Evolutionary conservation across 129 eudicot genomes (phyloP).

Genomic region (Flaveria trinervia): DNA sequence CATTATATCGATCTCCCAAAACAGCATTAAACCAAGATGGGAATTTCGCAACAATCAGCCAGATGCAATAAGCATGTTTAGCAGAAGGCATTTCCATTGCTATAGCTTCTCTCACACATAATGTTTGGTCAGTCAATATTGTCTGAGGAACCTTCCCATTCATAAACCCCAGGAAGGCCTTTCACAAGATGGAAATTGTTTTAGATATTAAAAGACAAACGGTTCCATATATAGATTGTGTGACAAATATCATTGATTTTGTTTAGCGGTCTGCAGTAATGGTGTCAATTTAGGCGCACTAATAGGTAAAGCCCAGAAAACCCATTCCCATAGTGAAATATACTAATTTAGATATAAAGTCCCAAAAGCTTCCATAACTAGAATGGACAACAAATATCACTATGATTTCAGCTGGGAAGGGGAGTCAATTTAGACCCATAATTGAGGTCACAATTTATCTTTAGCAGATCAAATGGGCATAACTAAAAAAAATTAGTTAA

Average conservation of each 20-base stretch:
- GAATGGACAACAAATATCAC: not conserved
- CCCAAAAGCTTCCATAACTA: not conserved
- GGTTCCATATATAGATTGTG: not conserved
- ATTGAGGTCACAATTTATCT: not conserved
- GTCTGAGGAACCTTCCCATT: slow-evolving; percentile 96
- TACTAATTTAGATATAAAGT: not conserved
- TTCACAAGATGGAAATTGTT: slow-evolving; percentile 25
- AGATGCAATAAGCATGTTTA: slow-evolving; percentile 94
- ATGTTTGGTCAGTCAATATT: slow-evolving; percentile 84
- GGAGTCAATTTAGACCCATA: not conserved
- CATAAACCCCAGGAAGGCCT: slow-evolving; percentile 88
- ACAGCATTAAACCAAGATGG: slow-evolving; percentile 99
- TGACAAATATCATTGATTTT: not conserved
- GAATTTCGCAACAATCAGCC: slow-evolving; percentile 90
- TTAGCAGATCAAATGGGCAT: not conserved
- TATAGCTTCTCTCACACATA: slow-evolving; percentile 93
- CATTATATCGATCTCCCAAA: slow-evolving; percentile 87
- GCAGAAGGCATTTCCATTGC: slow-evolving; percentile 89
- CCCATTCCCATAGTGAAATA: not conserved
- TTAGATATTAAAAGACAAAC: not conserved
- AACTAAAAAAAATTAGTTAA: not conserved
- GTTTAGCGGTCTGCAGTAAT: not conserved
- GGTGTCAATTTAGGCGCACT: not conserved
- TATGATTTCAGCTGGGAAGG: not conserved
- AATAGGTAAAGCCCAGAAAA: not conserved